Evolutionary conservation across 2,329 filamentous ascomycete genomes (phyloP).

Genomic region (Chalaropsis ovoidea): DNA sequence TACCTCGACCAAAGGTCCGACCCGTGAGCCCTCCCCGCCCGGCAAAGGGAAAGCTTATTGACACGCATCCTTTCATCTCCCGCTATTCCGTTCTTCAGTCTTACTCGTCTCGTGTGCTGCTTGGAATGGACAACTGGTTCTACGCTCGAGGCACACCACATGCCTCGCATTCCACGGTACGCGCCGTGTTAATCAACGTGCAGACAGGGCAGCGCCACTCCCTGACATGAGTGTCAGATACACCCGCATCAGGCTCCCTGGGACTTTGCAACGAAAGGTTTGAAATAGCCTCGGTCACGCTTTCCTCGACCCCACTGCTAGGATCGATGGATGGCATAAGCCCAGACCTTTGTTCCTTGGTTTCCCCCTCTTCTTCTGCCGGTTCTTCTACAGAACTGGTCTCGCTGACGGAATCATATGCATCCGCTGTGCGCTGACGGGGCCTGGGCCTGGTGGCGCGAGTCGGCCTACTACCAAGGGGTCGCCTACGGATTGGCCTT

Average conservation of each 20-base stretch:
- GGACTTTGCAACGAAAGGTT: neutral
- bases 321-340: neutral
- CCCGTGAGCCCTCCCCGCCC: neutral
- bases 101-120: neutral
- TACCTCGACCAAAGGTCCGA: neutral
- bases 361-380: neutral
- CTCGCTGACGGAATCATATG: constrained; percentile 7
- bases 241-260: neutral
- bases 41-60: neutral
- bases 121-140: neutral
- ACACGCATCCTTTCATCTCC: neutral
- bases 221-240: neutral
- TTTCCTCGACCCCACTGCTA: neutral
- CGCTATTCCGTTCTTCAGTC: neutral
- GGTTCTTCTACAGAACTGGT: neutral
- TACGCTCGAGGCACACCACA: neutral
- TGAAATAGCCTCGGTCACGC: neutral
- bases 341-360: neutral
- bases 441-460: neutral
- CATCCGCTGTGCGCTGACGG: neutral
- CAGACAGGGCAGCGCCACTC: neutral
- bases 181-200: neutral
- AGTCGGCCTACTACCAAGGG: neutral
- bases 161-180: constrained; percentile 2
- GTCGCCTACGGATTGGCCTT: neutral